These are phyloP conservation scores for Plantago ovata DNA, from an alignment of 257 asterid species.

Conservation along the genomic window DNA sequence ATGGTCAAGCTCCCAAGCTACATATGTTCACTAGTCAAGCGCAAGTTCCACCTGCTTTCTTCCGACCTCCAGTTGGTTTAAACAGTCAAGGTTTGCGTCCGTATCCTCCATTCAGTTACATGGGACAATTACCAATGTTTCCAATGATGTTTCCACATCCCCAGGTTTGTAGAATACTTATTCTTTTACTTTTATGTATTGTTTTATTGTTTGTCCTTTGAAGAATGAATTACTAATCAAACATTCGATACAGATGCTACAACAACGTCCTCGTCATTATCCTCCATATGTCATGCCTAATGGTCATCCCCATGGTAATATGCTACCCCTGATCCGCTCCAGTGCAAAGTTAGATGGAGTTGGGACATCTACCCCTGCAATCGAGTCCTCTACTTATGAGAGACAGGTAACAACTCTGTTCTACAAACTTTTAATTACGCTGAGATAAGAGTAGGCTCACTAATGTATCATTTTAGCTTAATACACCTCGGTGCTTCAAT, in stretches of 20 bases:
- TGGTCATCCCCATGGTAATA: conserved; percentile 28
- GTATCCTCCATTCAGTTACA: background rate
- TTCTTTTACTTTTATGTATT: background rate
- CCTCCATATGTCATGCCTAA: conserved; percentile 34
- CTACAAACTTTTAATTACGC: no score
- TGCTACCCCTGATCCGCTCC: no score
- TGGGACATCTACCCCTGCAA: conserved; percentile 66
- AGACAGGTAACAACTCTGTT: conserved; percentile 41
- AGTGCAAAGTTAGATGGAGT: conserved; percentile 39
- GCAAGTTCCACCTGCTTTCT: conserved; percentile 44
- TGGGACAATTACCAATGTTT: conserved; percentile 39
- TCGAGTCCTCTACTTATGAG: conserved; percentile 64
- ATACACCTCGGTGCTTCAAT: no score
- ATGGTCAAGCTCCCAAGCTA: conserved; percentile 44
- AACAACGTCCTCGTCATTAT: conserved; percentile 38
- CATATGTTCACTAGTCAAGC: conserved; percentile 47
- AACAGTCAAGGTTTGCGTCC: conserved; percentile 42
- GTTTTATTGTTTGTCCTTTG: background rate
- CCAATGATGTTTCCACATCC: conserved; percentile 39
- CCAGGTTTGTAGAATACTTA: conserved; percentile 30
- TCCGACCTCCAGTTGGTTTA: conserved; percentile 44
- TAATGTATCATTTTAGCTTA: no score
- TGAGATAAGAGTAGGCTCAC: no score
- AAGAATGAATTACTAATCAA: background rate
- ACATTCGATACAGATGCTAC: conserved; percentile 28